These are phyloP conservation scores for Takashimella koratensis DNA, from an alignment of 1,284 basidiomycete species.

Conservation along the genomic window DNA sequence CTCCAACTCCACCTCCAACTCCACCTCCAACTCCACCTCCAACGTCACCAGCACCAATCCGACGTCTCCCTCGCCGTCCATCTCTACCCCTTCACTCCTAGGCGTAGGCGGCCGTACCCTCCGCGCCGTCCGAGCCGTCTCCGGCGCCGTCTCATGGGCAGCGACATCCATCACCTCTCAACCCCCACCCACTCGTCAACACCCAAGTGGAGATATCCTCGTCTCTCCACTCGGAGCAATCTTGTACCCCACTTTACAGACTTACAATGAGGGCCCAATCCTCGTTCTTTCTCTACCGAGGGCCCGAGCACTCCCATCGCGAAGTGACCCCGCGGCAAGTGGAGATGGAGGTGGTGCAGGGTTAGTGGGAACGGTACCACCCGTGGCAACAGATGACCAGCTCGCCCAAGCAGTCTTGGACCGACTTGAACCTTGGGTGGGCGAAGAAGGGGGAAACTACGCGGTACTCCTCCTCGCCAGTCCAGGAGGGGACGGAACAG, in stretches of 20 bases:
- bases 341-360: neutral
- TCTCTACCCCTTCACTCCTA: neutral
- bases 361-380: constrained; percentile 6
- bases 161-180: neutral
- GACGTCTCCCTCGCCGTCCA: neutral
- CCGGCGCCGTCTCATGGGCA: neutral
- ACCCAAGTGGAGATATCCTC: neutral
- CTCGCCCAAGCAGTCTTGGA: constrained; percentile 24
- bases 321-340: constrained; percentile 21
- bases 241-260: constrained; percentile 20
- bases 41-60: neutral
- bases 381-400: constrained; percentile 24
- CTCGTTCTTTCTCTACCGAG: constrained; percentile 5
- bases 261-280: neutral
- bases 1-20: neutral
- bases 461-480: constrained; percentile 35
- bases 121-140: neutral
- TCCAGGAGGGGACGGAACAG: no score
- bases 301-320: constrained; percentile 13
- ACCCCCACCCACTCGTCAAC: neutral
- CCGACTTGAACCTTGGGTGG: constrained; percentile 37
- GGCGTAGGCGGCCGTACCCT: neutral
- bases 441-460: constrained; percentile 36
- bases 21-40: neutral
- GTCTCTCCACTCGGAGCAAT: neutral